These are phyloP conservation scores for Fonsecaea erecta DNA, from an alignment of 2,329 filamentous ascomycete genomes.

Conservation along the genomic window DNA sequence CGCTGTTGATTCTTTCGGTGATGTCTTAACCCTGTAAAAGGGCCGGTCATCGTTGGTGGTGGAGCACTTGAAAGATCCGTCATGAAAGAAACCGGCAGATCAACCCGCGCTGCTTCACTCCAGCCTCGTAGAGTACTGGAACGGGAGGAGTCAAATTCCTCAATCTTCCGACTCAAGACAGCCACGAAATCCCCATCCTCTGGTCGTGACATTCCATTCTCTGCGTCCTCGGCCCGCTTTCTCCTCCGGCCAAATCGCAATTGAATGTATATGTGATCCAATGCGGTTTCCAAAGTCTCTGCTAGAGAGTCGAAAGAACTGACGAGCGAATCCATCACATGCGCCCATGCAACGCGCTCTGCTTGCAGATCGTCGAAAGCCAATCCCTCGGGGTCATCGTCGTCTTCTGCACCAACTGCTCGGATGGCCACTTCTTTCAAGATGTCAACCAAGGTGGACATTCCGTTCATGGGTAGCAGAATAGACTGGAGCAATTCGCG, in stretches of 20 bases:
- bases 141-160: not conserved
- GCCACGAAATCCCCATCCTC: not conserved
- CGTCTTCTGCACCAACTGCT: not conserved
- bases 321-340: not conserved
- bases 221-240: not conserved
- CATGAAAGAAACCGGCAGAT: not conserved
- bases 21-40: not conserved
- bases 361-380: not conserved
- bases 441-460: not conserved
- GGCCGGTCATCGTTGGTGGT: not conserved
- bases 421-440: not conserved
- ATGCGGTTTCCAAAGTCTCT: not conserved
- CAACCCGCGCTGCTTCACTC: not conserved
- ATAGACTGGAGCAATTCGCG: not conserved
- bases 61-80: not conserved
- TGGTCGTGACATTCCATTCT: not conserved
- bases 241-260: not conserved
- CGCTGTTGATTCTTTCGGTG: not conserved
- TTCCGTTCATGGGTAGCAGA: not conserved
- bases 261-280: conserved; percentile 1
- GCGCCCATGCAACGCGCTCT: not conserved
- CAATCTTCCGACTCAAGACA: not conserved
- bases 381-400: not conserved
- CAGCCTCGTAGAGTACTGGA: not conserved
- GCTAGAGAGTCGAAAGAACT: not conserved